Evolutionary conservation across 306 rosid species (phyloP), one percentile per base, ranked within the genome.

Genomic region (Vigna reflexopilosa): DNA sequence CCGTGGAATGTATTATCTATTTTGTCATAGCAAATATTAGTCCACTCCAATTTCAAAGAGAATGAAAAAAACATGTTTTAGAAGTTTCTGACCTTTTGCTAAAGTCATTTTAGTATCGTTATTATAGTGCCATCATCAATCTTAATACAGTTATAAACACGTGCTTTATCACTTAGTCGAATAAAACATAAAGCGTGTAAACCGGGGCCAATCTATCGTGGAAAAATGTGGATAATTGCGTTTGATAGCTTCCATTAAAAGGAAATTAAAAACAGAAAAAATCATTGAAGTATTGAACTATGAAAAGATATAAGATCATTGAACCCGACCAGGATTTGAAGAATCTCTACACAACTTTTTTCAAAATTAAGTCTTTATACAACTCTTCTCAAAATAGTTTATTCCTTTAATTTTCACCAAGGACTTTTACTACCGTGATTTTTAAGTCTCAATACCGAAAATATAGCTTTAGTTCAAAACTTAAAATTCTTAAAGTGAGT

Each of bases 51-150:
- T 50, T 49, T 40, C 26, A 40, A 5, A 54, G 36, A 61, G 15
- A 75, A 62, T 19, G 61, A 45, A 2, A 62, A 61, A 62, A 11
- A 62, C 61, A 62, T 19, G 61, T 48, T 17, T 59, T 30, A 17
- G 15, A 38, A 61, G 15, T 48, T 62, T 47, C n/a, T 61, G 59
- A 30, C 48, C n/a, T 61, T 59, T 61, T 11, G 32, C 14, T n/a
- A 4, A 17, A 67, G 22, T 7, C n/a, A 28, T 26, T 49, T 14
- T 26, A 28, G 26, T 3, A 7, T 70, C 44, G 45, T 9, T 48
- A 9, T 48, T 49, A 4, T 8, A 7, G 44, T 22, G 22, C 12
- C 40, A 22, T 22, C 22, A 22, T 22, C 26, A 68, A 30, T 50
- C 45, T 15, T 30, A 3, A 30, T 16, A 49, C 30, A 70, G 47